Evolutionary conservation across 768 basidiomycete genomes (phyloP).

Genomic region (Suillus subluteus): DNA sequence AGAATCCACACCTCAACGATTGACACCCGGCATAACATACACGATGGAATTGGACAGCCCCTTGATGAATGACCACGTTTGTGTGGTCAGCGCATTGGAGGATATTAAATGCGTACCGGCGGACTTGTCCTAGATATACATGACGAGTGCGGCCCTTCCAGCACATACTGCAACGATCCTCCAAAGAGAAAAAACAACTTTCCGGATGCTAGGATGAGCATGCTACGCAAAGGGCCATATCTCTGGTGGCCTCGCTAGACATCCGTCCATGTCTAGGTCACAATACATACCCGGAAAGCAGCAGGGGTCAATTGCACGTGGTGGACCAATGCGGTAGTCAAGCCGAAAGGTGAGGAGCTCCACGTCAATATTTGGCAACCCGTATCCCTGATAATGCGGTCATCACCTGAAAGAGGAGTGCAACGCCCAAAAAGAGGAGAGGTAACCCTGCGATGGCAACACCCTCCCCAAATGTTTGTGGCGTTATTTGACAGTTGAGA

Average conservation of each 20-base stretch:
- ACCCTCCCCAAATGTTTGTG: neutral
- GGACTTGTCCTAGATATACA: slow-evolving; percentile 6
- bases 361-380: neutral
- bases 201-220: neutral
- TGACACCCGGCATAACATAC: slow-evolving; percentile 7
- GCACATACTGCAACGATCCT: neutral
- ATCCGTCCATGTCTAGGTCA: neutral
- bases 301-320: neutral
- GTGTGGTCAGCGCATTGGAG: neutral
- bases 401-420: neutral
- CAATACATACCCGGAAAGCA: neutral
- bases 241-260: neutral
- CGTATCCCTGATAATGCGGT: neutral
- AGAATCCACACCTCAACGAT: slow-evolving; percentile 20
- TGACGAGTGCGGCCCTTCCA: slow-evolving; percentile 26
- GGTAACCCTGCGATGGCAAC: slow-evolving; percentile 22
- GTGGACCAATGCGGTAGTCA: neutral
- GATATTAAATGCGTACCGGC: neutral
- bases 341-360: neutral
- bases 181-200: neutral
- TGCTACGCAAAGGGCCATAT: neutral
- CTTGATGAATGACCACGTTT: slow-evolving; percentile 27
- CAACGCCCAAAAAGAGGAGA: slow-evolving; percentile 13
- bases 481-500: neutral
- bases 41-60: slow-evolving; percentile 19